Conservation (phyloP, 1,139 yeast genomes). For the Saccharomyces hybrid region DNA sequence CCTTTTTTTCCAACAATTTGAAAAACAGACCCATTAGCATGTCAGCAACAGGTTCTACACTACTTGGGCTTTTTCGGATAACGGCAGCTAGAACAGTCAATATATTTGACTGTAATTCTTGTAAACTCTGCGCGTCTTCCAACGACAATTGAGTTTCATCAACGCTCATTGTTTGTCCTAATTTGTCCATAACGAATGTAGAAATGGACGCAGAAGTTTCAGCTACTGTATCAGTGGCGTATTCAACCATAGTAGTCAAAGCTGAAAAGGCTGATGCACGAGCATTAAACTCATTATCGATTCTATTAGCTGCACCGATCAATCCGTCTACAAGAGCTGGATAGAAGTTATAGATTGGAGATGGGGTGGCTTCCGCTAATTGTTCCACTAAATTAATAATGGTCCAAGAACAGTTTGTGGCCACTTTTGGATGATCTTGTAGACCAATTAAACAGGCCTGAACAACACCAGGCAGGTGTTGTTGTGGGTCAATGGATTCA, state of each 20-base stretch:
- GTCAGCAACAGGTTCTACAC: slow-evolving; percentile 66
- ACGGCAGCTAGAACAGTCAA: slow-evolving; percentile 81
- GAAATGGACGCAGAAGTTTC: slow-evolving; percentile 67
- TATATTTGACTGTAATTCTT: slow-evolving; percentile 83
- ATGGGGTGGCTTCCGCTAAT: slow-evolving; percentile 53
- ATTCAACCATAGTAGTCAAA: slow-evolving; percentile 69
- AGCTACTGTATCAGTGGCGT: slow-evolving; percentile 65
- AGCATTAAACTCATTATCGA: slow-evolving; percentile 79
- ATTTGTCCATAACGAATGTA: slow-evolving; percentile 62
- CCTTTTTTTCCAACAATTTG: slow-evolving; percentile 51
- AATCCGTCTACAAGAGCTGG: slow-evolving; percentile 60
- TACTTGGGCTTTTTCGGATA: slow-evolving; percentile 71
- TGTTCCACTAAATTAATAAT: slow-evolving; percentile 87
- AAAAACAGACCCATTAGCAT: slow-evolving; percentile 76
- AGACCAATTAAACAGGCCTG: slow-evolving; percentile 71
- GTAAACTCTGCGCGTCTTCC: slow-evolving; percentile 72
- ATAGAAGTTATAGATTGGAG: slow-evolving; percentile 70
- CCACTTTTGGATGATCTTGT: slow-evolving; percentile 83
- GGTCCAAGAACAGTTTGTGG: slow-evolving; percentile 97
- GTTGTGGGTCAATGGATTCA: slow-evolving; percentile 61
- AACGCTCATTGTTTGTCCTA: slow-evolving; percentile 56
- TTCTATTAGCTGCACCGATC: slow-evolving; percentile 57
- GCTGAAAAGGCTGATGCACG: slow-evolving; percentile 97
- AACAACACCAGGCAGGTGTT: slow-evolving; percentile 61
- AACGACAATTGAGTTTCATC: slow-evolving; percentile 47